Percentiles rank a stretch among this genome's conserved stretches.
phyloP scores from a whole-genome alignment of 192 early-diverging fungal genomes.

The Coemansia sp. region DNA sequence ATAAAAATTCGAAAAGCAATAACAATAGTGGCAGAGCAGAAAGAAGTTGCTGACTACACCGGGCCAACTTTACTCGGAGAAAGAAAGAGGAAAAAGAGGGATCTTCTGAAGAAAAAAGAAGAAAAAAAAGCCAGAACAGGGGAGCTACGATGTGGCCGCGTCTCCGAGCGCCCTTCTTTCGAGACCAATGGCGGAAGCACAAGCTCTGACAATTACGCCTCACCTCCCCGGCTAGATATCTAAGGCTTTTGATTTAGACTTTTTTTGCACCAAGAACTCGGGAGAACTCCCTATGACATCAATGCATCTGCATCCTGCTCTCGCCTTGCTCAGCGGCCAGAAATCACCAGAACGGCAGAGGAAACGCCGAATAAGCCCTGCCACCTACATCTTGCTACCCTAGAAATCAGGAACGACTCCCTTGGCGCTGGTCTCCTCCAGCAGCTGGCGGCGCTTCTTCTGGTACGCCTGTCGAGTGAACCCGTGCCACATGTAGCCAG shows the following conservation, averaged over 20 bases:
- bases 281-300: not conserved
- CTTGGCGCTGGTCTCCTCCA: slow-evolving; percentile 32
- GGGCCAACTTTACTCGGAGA: not conserved
- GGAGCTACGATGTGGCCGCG: not conserved
- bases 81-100: slow-evolving; percentile 4
- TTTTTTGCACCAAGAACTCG: not conserved
- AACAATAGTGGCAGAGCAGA: slow-evolving; percentile 6
- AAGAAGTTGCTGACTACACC: not conserved
- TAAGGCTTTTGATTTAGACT: not conserved
- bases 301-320: not conserved
- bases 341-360: too few species aligned
- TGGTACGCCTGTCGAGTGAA: slow-evolving; percentile 54
- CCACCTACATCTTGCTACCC: not conserved
- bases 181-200: too few species aligned
- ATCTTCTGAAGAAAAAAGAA: slow-evolving; percentile 1
- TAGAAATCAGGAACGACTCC: slow-evolving; percentile 22
- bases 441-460: slow-evolving; percentile 41
- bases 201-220: too few species aligned
- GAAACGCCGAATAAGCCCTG: not conserved
- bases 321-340: too few species aligned
- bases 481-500: slow-evolving; percentile 56
- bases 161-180: not conserved
- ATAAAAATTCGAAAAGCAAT: slow-evolving; percentile 1
- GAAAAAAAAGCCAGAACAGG: not conserved
- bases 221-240: not conserved